Conservation (phyloP, 495 filamentous ascomycete genomes). For the Hyaloscypha finlandica region DNA sequence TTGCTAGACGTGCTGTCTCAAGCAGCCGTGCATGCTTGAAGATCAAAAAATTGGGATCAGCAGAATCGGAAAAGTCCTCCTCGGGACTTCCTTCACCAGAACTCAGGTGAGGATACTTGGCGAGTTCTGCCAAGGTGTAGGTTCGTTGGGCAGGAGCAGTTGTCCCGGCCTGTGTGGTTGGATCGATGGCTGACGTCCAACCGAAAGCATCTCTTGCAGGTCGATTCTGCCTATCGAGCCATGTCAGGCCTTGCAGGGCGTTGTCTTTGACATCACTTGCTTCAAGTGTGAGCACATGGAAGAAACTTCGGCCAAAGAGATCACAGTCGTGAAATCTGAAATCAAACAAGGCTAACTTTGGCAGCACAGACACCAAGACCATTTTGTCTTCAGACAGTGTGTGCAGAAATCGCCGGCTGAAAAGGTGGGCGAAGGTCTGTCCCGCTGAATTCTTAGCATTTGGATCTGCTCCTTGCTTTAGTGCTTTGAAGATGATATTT, state of each 20-base stretch:
- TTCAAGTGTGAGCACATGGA: constrained; percentile 32
- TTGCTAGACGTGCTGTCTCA: constrained; percentile 37
- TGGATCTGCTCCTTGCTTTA: constrained; percentile 34
- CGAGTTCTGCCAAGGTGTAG: background rate
- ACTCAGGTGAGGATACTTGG: background rate
- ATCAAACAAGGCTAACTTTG: constrained; percentile 7
- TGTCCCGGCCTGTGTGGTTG: background rate
- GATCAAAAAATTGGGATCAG: constrained; percentile 19
- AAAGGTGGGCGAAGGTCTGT: constrained; percentile 52
- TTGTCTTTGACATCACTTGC: background rate
- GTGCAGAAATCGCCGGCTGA: constrained; percentile 42
- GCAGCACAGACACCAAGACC: background rate
- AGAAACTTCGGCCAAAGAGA: constrained; percentile 48
- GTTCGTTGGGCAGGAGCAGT: background rate
- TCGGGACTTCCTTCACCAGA: too few relatives aligned
- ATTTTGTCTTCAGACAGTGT: constrained; percentile 13
- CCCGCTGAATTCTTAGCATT: constrained; percentile 42
- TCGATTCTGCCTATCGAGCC: background rate
- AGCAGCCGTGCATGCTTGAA: constrained; percentile 39
- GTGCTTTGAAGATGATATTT: constrained; percentile 32
- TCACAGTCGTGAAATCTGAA: constrained; percentile 43
- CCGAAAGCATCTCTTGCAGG: background rate
- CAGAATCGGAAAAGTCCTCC: constrained; percentile 9
- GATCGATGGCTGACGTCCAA: background rate
- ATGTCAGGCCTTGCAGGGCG: background rate